Conservation (phyloP, 2,329 filamentous ascomycete genomes). For the Chaetomium sp. region DNA sequence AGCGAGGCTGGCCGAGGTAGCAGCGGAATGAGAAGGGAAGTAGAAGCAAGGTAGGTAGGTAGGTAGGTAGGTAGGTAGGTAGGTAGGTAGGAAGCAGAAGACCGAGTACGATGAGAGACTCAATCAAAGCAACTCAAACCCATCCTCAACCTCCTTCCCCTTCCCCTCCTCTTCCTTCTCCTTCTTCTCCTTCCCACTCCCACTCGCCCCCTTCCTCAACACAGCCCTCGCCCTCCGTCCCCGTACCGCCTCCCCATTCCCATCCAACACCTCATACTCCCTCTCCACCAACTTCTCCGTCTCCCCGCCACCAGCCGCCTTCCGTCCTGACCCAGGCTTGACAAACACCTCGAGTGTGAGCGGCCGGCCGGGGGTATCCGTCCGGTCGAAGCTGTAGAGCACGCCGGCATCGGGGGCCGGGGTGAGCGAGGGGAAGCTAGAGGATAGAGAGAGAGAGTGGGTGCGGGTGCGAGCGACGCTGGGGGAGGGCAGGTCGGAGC, state of each 20-base stretch:
- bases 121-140: constrained; percentile 35
- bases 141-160: constrained; percentile 33
- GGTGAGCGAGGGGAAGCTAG: not conserved
- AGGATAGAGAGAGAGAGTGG: no score
- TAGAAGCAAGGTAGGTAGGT: not conserved
- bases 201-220: constrained; percentile 27
- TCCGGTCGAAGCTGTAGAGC: constrained; percentile 38
- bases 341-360: constrained; percentile 34
- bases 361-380: constrained; percentile 33
- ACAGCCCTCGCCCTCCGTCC: constrained; percentile 38
- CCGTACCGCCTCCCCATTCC: constrained; percentile 38
- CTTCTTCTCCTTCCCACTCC: constrained; percentile 9
- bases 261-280: constrained; percentile 43
- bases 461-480: constrained; percentile 14
- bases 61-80: not conserved
- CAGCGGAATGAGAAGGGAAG: no score
- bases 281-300: constrained; percentile 42
- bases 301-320: constrained; percentile 27
- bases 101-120: not conserved
- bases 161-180: constrained; percentile 28
- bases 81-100: not conserved
- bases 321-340: constrained; percentile 20
- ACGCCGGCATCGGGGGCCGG: constrained; percentile 31
- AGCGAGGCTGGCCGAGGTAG: no score
- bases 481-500: constrained; percentile 16